Percentiles rank a stretch among this genome's conserved stretches.
Conservation (phyloP, 495 filamentous ascomycete genomes). For the Aspergillus leporis region DNA sequence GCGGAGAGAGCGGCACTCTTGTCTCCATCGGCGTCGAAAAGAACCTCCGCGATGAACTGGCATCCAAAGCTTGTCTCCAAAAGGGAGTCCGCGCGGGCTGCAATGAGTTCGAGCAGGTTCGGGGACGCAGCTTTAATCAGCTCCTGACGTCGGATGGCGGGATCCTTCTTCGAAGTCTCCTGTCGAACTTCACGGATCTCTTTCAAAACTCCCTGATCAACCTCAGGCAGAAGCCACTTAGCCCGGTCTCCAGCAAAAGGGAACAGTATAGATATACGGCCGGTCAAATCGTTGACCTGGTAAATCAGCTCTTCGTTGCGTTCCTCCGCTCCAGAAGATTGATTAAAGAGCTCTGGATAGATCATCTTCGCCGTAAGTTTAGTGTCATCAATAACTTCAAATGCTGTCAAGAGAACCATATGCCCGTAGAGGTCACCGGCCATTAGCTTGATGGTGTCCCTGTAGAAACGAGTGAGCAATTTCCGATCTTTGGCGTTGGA, state of each 20-base stretch:
- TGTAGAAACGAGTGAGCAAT: conserved; percentile 79
- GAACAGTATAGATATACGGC: conserved; percentile 79
- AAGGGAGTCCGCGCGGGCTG: conserved; percentile 62
- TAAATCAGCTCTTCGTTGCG: conserved; percentile 60
- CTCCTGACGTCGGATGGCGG: conserved; percentile 71
- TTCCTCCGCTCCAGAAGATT: conserved; percentile 56
- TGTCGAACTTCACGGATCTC: conserved; percentile 75
- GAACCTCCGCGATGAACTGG: conserved; percentile 79
- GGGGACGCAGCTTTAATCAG: conserved; percentile 57
- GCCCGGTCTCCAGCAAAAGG: conserved; percentile 72
- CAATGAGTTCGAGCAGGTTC: conserved; percentile 68
- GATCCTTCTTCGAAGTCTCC: conserved; percentile 88
- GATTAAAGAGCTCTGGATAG: conserved; percentile 77
- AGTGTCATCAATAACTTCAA: conserved; percentile 92
- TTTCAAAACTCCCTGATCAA: conserved; percentile 63
- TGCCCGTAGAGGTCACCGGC: conserved; percentile 77
- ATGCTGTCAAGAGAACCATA: conserved; percentile 76
- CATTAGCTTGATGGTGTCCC: conserved; percentile 80
- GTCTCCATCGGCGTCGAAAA: conserved; percentile 74
- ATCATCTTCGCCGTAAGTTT: conserved; percentile 82
- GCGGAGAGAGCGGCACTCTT: conserved; percentile 68
- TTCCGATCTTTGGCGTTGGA: conserved; percentile 92
- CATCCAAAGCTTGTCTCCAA: conserved; percentile 77
- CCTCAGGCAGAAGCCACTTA: conserved; percentile 64
- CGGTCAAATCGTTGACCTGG: conserved; percentile 66